Percentiles rank a stretch among this genome's conserved stretches.
phyloP scores from a whole-genome alignment of 2,329 filamentous ascomycete species.

The Xylariaceae sp. region DNA sequence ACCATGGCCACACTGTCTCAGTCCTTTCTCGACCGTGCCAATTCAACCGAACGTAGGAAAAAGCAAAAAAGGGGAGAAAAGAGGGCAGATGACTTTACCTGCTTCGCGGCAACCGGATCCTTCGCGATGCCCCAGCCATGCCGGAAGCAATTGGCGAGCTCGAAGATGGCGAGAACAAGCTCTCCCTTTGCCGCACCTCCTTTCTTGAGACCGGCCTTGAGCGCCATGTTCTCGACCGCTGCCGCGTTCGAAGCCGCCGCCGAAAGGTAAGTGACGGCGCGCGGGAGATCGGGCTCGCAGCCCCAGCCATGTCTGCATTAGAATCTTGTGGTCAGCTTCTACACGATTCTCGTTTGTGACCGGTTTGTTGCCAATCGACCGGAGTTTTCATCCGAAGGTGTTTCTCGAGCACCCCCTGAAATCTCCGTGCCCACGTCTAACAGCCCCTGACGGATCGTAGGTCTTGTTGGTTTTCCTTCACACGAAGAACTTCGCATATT shows the following conservation, averaged over 20 bases:
- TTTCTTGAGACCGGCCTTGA: slow-evolving; percentile 83
- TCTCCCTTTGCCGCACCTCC: slow-evolving; percentile 94
- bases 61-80: not conserved
- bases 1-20: not conserved
- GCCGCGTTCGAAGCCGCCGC: slow-evolving; percentile 88
- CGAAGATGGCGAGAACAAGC: slow-evolving; percentile 91
- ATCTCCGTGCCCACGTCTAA: not conserved
- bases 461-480: not conserved
- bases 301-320: slow-evolving; percentile 81
- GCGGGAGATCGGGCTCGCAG: slow-evolving; percentile 63
- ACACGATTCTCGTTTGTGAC: not conserved
- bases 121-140: slow-evolving; percentile 89
- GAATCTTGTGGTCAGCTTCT: slow-evolving; percentile 25
- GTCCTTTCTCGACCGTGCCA: not conserved
- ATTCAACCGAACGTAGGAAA: slow-evolving; percentile 4
- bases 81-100: slow-evolving; percentile 41
- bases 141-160: slow-evolving; percentile 87
- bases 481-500: not conserved
- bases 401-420: not conserved
- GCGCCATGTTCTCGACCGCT: slow-evolving; percentile 75
- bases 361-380: not conserved
- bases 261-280: slow-evolving; percentile 78
- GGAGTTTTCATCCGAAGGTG: not conserved
- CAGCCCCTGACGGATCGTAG: not conserved
- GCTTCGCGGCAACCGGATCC: slow-evolving; percentile 78